A percentile compares a stretch with the other conserved stretches of the same genome.
Conservation (phyloP, 2,329 filamentous ascomycete genomes). For the Ustilaginoidea virens region DNA sequence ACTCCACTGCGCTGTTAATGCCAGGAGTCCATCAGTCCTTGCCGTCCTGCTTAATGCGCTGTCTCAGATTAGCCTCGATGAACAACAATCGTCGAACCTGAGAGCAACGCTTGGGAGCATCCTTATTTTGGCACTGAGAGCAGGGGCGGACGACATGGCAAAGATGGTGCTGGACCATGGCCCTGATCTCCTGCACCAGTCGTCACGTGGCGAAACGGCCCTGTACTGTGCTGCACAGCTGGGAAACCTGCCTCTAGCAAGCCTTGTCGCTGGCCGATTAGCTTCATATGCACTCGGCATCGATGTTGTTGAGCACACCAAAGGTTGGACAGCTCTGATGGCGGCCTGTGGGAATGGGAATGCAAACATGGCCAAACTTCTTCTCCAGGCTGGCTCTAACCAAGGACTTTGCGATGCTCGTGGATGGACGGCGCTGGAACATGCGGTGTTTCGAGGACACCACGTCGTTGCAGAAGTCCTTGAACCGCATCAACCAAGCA, state of each 20-base stretch:
- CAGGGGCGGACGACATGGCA: constrained; percentile 1
- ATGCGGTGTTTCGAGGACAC: constrained; percentile 18
- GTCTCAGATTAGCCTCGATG: neutral
- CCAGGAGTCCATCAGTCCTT: neutral
- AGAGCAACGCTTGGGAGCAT: neutral
- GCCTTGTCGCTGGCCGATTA: constrained; percentile 6
- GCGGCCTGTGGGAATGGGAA: constrained; percentile 15
- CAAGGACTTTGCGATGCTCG: constrained; percentile 9
- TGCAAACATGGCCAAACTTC: constrained; percentile 8
- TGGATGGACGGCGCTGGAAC: constrained; percentile 19
- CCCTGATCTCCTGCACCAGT: constrained; percentile 4
- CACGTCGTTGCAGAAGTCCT: constrained; percentile 11
- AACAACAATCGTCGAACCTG: neutral
- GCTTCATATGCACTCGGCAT: constrained; percentile 4
- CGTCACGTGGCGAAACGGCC: constrained; percentile 8
- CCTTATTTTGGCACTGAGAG: constrained; percentile 3
- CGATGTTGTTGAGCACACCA: constrained; percentile 8
- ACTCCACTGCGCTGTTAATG: constrained; percentile 3
- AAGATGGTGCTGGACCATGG: neutral
- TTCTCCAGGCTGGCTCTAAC: constrained; percentile 14
- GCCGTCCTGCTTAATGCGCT: neutral
- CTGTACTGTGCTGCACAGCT: constrained; percentile 12
- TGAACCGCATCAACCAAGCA: neutral
- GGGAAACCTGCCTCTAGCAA: constrained; percentile 5
- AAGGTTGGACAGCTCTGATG: constrained; percentile 19